phyloP scores from a whole-genome alignment of 306 rosid species.

The Aeschynomene evenia region DNA sequence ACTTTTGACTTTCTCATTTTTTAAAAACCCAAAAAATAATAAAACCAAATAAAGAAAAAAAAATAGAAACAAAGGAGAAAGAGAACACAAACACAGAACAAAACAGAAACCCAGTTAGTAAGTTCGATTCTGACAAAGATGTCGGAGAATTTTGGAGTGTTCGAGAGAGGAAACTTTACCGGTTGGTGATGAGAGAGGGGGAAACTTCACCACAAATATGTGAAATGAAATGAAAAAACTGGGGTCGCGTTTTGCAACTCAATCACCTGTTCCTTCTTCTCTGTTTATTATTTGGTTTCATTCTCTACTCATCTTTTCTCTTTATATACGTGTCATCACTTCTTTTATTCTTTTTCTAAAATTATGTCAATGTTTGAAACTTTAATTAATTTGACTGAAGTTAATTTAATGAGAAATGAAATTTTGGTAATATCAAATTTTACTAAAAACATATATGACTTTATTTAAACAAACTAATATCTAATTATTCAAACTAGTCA shows the following conservation, averaged over 20 bases:
- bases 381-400: too few relatives aligned
- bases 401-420: too few relatives aligned
- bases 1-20: constrained; percentile 28
- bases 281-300: neutral
- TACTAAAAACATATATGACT: too few relatives aligned
- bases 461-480: too few relatives aligned
- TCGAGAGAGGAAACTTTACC: neutral
- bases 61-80: neutral
- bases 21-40: neutral
- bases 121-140: neutral
- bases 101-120: neutral
- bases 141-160: neutral
- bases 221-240: too few relatives aligned
- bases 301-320: neutral
- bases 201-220: neutral
- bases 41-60: neutral
- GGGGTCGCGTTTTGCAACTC: neutral
- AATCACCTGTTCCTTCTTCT: neutral
- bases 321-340: neutral
- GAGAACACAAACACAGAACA: neutral
- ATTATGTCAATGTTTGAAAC: too few relatives aligned
- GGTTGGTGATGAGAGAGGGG: neutral
- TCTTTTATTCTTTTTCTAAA: too few relatives aligned
- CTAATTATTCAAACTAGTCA: too few relatives aligned
- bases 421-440: too few relatives aligned